Evolutionary conservation across 345 rosid species (phyloP).

Genomic region (Brassica nigra): DNA sequence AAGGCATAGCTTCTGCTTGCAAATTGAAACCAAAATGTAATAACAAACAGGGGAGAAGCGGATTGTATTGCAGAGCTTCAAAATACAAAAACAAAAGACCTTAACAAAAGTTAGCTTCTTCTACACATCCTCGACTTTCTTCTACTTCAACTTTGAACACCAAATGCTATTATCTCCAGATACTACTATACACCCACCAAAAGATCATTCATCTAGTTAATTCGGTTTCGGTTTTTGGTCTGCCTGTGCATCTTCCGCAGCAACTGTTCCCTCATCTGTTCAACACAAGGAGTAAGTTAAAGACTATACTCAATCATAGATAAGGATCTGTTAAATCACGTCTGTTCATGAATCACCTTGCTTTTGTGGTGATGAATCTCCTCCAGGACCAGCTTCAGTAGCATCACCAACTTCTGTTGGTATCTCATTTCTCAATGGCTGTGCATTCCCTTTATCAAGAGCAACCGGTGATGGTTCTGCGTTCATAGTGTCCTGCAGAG

Average conservation of each 20-base stretch:
- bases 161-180: background rate
- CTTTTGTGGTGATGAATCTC: conserved; percentile 23
- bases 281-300: conserved; percentile 11
- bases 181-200: conserved; percentile 7
- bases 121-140: conserved; percentile 4
- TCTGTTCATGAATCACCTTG: conserved; percentile 27
- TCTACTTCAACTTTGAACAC: conserved; percentile 14
- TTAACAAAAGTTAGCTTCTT: conserved; percentile 11
- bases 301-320: conserved; percentile 1
- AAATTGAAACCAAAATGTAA: conserved; percentile 7
- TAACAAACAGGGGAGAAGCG: background rate
- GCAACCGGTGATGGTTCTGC: conserved; percentile 4
- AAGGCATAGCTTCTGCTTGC: background rate
- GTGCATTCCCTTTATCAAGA: conserved; percentile 9
- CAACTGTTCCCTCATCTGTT: conserved; percentile 8
- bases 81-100: conserved; percentile 13
- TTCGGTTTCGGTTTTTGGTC: background rate
- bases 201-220: background rate
- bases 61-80: conserved; percentile 20
- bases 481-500: conserved; percentile 25
- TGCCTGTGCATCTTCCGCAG: conserved; percentile 12
- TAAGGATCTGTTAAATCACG: background rate
- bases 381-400: conserved; percentile 27
- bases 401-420: conserved; percentile 8
- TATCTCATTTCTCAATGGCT: conserved; percentile 21